phyloP scores from a whole-genome alignment of 73 alveolate species.

The Paramecium primaurelia region DNA sequence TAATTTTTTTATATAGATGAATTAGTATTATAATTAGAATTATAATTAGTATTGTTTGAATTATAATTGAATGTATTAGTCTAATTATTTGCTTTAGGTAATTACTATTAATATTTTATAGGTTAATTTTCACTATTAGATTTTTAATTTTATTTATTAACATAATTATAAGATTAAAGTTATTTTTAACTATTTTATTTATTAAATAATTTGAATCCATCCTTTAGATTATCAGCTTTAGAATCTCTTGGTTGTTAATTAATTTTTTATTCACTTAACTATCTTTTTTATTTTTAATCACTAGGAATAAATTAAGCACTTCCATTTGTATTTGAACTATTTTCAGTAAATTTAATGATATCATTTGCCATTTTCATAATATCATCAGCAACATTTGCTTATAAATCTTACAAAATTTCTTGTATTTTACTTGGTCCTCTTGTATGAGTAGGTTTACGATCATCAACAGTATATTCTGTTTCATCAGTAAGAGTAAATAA shows the following conservation, averaged over 20 bases:
- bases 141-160: background rate
- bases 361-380: slow-evolving; percentile 25
- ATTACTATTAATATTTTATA: background rate
- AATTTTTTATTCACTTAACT: background rate
- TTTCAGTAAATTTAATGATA: slow-evolving; percentile 22
- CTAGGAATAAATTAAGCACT: slow-evolving; percentile 4
- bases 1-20: background rate
- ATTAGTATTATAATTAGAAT: background rate
- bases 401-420: slow-evolving; percentile 22
- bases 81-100: background rate
- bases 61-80: background rate
- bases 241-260: background rate
- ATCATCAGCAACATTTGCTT: slow-evolving; percentile 29
- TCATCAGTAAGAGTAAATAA: slow-evolving; percentile 19
- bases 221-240: background rate
- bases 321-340: slow-evolving; percentile 5
- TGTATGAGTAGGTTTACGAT: background rate
- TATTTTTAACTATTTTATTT: background rate
- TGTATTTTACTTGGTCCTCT: slow-evolving; percentile 48
- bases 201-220: background rate
- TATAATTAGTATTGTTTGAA: background rate
- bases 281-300: background rate
- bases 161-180: background rate
- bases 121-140: background rate
- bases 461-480: background rate